phyloP scores from a whole-genome alignment of 371 early-diverging fungal genomes.

The Mucor racemosus region DNA sequence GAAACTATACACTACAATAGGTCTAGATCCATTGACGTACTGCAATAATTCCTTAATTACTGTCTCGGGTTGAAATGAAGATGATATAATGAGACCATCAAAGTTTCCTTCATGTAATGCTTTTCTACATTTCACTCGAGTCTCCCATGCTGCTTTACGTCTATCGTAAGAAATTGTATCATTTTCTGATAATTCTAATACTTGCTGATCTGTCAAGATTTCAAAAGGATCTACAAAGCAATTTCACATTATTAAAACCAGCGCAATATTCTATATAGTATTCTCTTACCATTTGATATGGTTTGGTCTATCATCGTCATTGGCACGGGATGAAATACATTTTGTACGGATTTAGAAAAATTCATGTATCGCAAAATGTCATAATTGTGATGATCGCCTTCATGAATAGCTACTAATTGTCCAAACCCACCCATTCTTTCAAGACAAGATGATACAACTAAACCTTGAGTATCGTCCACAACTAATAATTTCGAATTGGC shows the following conservation, averaged over 20 bases:
- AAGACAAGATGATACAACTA: conserved; percentile 78
- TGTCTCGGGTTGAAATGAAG: conserved; percentile 71
- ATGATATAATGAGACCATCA: conserved; percentile 84
- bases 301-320: conserved; percentile 65
- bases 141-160: conserved; percentile 38
- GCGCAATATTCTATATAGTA: too few species aligned
- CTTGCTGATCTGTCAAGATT: conserved; percentile 40
- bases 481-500: conserved; percentile 69
- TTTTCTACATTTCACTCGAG: conserved; percentile 36
- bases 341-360: conserved; percentile 56
- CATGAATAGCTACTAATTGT: conserved; percentile 71
- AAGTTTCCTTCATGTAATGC: conserved; percentile 57
- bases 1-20: conserved; percentile 83
- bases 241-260: not conserved
- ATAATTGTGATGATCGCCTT: conserved; percentile 76
- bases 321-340: conserved; percentile 69
- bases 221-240: conserved; percentile 36
- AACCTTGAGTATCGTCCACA: conserved; percentile 90
- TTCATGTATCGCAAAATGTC: conserved; percentile 85
- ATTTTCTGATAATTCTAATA: conserved; percentile 32
- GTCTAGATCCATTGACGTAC: conserved; percentile 80
- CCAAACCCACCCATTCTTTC: conserved; percentile 86
- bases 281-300: conserved; percentile 56
- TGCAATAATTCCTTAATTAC: conserved; percentile 71
- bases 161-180: conserved; percentile 38